phyloP scores from a whole-genome alignment of 2,329 filamentous ascomycete species.

The Coniochaeta sp. region DNA sequence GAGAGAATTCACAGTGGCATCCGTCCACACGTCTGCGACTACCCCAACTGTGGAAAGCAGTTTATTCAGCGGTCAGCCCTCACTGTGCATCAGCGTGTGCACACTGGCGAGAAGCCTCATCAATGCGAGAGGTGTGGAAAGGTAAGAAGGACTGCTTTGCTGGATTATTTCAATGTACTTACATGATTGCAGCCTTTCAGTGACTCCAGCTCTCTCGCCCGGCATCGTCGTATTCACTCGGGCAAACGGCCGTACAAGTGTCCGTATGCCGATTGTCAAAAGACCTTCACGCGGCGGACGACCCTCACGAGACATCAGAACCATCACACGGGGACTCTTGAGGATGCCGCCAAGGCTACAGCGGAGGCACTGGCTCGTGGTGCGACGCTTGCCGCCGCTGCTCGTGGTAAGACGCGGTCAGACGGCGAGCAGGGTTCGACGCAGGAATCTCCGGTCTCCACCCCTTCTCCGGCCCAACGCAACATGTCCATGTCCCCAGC shows the following conservation, averaged over 20 bases:
- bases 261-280: slow-evolving; percentile 94
- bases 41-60: slow-evolving; percentile 80
- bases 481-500: slow-evolving; percentile 73
- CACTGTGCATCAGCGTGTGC: slow-evolving; percentile 90
- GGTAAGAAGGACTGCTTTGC: slow-evolving; percentile 42
- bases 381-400: slow-evolving; percentile 24
- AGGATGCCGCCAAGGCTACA: slow-evolving; percentile 84
- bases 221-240: slow-evolving; percentile 90
- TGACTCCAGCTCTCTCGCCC: slow-evolving; percentile 87
- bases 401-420: slow-evolving; percentile 42
- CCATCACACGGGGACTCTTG: slow-evolving; percentile 89
- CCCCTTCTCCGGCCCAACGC: slow-evolving; percentile 76
- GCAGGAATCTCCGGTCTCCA: slow-evolving; percentile 67
- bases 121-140: slow-evolving; percentile 96
- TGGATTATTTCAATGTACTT: not conserved
- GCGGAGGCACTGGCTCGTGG: slow-evolving; percentile 69
- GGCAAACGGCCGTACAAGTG: slow-evolving; percentile 97
- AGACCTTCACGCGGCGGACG: slow-evolving; percentile 93
- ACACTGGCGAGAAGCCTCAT: slow-evolving; percentile 97
- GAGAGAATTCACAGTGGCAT: slow-evolving; percentile 93
- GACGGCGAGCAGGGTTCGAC: slow-evolving; percentile 66
- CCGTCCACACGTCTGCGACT: slow-evolving; percentile 87
- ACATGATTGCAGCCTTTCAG: slow-evolving; percentile 69
- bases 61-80: slow-evolving; percentile 96
- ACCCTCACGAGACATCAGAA: slow-evolving; percentile 94